Evolutionary conservation across 2,329 filamentous ascomycete genomes (phyloP).

Genomic region (Fusarium tupiense): DNA sequence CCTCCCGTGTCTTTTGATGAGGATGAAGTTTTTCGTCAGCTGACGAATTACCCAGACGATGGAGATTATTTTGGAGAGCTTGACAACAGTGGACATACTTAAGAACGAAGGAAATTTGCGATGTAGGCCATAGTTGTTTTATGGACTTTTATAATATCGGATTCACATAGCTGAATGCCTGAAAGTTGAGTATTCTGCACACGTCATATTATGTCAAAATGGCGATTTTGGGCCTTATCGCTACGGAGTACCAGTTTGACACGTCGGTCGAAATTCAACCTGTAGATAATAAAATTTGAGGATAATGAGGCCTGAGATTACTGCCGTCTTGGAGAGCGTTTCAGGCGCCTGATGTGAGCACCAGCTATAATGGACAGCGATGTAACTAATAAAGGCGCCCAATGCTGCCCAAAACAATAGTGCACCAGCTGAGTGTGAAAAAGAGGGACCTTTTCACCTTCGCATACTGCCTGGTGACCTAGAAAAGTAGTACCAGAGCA

Average conservation of each 20-base stretch:
- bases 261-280: background rate
- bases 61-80: background rate
- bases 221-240: no score
- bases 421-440: background rate
- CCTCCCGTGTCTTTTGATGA: fast-evolving
- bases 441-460: fast-evolving
- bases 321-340: background rate
- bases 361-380: no score
- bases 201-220: background rate
- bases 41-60: background rate
- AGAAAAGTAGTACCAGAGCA: no score
- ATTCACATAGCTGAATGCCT: background rate
- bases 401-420: background rate
- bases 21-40: fast-evolving
- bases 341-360: no score
- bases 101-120: fast-evolving
- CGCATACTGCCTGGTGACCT: no score
- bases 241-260: no score
- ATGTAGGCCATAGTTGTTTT: background rate
- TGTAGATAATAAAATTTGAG: background rate
- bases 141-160: background rate
- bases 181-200: background rate
- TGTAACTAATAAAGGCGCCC: background rate
- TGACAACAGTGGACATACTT: fast-evolving
- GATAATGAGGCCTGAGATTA: background rate